Base-by-base conservation (phyloP, 2,329 filamentous ascomycete species). In the Xylariaceae sp. region DNA sequence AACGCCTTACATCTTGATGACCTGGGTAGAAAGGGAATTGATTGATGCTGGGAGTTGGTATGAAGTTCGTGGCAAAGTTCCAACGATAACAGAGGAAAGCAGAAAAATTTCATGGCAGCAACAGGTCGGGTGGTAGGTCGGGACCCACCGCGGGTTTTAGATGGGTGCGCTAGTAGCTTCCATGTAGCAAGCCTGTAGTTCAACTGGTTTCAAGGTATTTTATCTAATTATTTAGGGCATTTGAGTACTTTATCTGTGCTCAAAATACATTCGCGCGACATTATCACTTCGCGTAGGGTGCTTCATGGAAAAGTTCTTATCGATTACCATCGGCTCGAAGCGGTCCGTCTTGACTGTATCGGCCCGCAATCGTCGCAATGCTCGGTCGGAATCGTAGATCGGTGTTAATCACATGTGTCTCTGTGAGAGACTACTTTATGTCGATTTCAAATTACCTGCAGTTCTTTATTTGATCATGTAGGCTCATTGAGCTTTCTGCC, bases 1-100 rank as follows among this genome's bases (percentile, higher is more conserved):
- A 10, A 15, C 39, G 4, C 42, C 67, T 65, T 66, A 70, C 67
- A 69, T 69, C 8, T 49, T 65, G 61, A 30, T 39, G 4, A 42
- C 6, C 39, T 44, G 13, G 9, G 37, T 42, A 42, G 8, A 42
- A 42, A 8, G 10, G 39, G 44, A 10, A 2, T 17, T 47, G 51
- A 17, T 51, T 4, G 23, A 51, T 55, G 52, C n/a, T 30, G 42
- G 51, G 39, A 13, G 11, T 13, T 23, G 10, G 17, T 44, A 15
- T 13, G 34, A 34, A 15, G 15, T 53, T 42, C 3, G 42, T 57
- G 5, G 4, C 34, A 9, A 39, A 51, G 11, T 10, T 30, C 23
- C 23, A 30, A 30, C 23, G 23, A 30, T 30, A 4, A 6, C 23
- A 30, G 23, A 30, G 5, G 23, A 30, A 30, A 30, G 37, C 11